These are phyloP conservation scores for Paracorniculantispora psalliotae DNA, from an alignment of 2,329 filamentous ascomycete species.

Conservation along the genomic window DNA sequence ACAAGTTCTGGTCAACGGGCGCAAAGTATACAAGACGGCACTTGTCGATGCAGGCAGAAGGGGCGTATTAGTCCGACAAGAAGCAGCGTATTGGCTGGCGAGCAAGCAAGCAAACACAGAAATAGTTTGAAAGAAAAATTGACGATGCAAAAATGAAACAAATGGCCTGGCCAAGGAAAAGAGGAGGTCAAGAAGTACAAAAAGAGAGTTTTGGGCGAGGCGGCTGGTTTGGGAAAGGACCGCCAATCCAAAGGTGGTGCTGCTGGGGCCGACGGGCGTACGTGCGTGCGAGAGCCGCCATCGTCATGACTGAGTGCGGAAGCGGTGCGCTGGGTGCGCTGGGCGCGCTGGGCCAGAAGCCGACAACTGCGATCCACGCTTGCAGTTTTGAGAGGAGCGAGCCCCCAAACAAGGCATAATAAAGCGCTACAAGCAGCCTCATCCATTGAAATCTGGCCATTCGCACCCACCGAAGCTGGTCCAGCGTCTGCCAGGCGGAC, in stretches of 20 bases:
- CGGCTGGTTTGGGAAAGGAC: constrained; percentile 10
- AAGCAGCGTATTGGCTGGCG: background rate
- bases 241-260: constrained; percentile 5
- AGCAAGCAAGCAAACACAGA: too few species aligned
- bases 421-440: background rate
- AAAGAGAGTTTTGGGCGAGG: constrained; percentile 10
- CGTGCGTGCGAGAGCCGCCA: constrained; percentile 9
- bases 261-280: background rate
- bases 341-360: background rate
- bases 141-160: background rate
- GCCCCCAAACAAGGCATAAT: background rate
- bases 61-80: background rate
- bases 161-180: background rate
- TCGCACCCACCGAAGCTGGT: too few species aligned
- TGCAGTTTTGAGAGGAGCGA: too few species aligned
- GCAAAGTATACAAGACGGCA: background rate
- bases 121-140: background rate
- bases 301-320: background rate
- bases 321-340: background rate
- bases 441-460: too few species aligned
- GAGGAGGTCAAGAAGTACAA: background rate
- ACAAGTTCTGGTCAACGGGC: background rate
- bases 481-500: too few species aligned
- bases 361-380: too few species aligned
- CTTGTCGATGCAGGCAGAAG: background rate